A percentile compares a stretch with the other conserved stretches of the same genome.
Evolutionary conservation across 495 filamentous ascomycete genomes (phyloP).

Genomic region (Annulohypoxylon nitens): DNA sequence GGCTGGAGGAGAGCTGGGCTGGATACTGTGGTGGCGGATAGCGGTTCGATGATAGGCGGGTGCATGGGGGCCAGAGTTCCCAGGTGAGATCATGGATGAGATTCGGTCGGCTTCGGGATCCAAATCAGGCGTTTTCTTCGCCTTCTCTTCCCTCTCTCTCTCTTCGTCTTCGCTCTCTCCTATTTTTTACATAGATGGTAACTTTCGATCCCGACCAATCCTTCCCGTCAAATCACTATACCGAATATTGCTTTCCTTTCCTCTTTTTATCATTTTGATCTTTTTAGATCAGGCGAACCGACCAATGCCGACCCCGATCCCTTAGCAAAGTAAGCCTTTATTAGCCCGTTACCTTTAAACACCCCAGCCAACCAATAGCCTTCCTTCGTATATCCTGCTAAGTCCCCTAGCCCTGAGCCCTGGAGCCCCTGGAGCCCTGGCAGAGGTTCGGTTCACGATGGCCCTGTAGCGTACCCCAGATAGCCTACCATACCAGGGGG

Average conservation of each 20-base stretch:
- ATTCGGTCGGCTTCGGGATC: slow-evolving; percentile 2
- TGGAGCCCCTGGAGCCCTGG: neutral
- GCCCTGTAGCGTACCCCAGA: neutral
- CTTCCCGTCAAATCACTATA: neutral
- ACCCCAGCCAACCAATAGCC: slow-evolving; percentile 3
- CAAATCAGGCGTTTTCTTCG: neutral
- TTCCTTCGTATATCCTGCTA: slow-evolving; percentile 5
- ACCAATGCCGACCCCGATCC: neutral
- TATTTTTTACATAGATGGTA: neutral
- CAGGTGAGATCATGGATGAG: neutral
- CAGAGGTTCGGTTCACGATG: neutral
- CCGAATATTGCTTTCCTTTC: neutral
- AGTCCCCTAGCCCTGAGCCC: neutral
- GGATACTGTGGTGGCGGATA: neutral
- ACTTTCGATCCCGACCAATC: neutral
- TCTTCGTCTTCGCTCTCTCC: neutral
- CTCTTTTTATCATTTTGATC: slow-evolving; percentile 1
- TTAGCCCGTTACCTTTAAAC: slow-evolving; percentile 4
- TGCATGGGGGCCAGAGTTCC: neutral
- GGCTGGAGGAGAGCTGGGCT: neutral
- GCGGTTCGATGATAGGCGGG: neutral
- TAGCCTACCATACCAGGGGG: slow-evolving; percentile 1
- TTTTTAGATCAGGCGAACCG: slow-evolving; percentile 1
- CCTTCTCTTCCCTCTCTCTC: neutral
- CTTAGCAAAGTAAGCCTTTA: neutral